Base-by-base conservation (phyloP, 2,329 filamentous ascomycete species). In the Penicillium sp. region DNA sequence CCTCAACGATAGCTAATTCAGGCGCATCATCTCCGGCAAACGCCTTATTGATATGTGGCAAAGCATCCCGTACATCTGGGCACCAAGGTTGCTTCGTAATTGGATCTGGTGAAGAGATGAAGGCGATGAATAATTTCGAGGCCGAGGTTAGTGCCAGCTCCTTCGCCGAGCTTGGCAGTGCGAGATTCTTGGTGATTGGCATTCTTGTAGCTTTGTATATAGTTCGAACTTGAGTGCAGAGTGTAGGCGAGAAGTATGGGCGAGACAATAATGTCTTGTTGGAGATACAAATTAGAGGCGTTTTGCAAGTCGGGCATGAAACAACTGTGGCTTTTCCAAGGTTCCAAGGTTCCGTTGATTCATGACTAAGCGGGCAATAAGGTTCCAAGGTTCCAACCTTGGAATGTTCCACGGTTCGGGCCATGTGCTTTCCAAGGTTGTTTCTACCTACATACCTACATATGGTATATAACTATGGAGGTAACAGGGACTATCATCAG, bases 51-150 rank as follows among this genome's bases (percentile, higher is more conserved):
- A 76, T 63, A 41, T 65, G 53, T 0, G 73, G 73, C 51, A 74
- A 54, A 0, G 73, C 70, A 9, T 68, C 70, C 15, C 70, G 66
- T 27, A 76, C 74, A 48, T 76, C 74, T 1, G 74, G 74, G 25
- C 74, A 76, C 74, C 74, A 76, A 4, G 73, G 65, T 52, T 70
- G 60, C 8, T 65, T 65, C 18, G 74, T 76, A 3, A 57, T 56
- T 8, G 71, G 66, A 41, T 75, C 71, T 34, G 66, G 45, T 32
- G 70, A 73, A 3, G 74, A 68, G 34, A 71, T 64, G 59, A 76
- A 76, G n/a, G 70, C 64, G 44, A 76, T 50, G 59, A 73, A 76
- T 3, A 69, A 45, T 15, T 57, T 63, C 2, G 68, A 64, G 40
- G 49, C 49, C 21, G 58, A 25, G 13, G 46, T 46, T 13, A 58